Base-by-base conservation (phyloP, 768 basidiomycete species). In the Hypholoma fasciculare region DNA sequence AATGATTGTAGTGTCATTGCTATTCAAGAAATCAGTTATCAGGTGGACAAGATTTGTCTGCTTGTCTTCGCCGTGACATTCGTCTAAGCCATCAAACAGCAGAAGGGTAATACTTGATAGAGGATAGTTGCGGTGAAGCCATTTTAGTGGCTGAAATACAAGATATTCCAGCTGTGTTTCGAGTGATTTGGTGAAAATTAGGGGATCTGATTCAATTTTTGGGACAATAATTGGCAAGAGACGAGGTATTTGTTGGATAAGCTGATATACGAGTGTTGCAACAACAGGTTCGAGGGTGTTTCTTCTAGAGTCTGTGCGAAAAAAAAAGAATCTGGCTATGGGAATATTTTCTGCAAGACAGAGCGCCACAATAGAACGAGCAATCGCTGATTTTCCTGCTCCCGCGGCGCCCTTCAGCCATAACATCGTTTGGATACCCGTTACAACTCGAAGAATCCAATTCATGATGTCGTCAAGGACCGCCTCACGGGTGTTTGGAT, bases 281-380 rank as follows among this genome's bases (percentile, higher is more conserved):
- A 76, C 51, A 4, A 77, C 61, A 13, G 61, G 61, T 11, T 54
- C 59, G 3, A 60, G 63, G 11, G 65, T 67, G n/a, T 64, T 69
- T 14, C 72, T 64, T 27, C 62, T 64, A 16, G 62, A 27, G 38
- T 68, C 69, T 26, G 61, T 57, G 13, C 72, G 65, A 7, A 68
- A 72, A 61, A 77, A 76, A 54, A 76, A 76, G 63, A 74, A 75
- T 44, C 66, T 68, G 0, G 71, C 73, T 20, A 73, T 64, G 4
- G 36, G 53, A 1, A 30, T 8, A n/a, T 54, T 57, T 27, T 17
- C 38, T 34, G 36, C 60, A 51, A 53, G 63, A 26, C 68, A 66
- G 1, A 34, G 40, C 17, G 65, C 70, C 1, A 69, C 63, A 4
- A 69, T 52, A 1, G 68, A 63, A 20, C 63, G 66, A 1, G 64